phyloP scores from a whole-genome alignment of 2,329 filamentous ascomycete species.

The Pseudogymnoascus sp. region DNA sequence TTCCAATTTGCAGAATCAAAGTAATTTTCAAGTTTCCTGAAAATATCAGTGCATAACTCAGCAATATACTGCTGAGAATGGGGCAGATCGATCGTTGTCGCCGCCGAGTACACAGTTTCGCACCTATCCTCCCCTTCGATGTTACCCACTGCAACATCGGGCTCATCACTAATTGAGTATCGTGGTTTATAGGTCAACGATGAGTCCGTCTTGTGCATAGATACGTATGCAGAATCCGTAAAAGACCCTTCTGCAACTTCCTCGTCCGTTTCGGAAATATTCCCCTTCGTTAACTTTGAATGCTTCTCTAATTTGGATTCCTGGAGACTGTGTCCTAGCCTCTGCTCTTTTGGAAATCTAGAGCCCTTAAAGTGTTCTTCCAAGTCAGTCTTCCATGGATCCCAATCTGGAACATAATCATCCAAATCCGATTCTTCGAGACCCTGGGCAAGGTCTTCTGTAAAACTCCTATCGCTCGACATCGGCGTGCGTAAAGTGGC shows the following conservation, averaged over 20 bases:
- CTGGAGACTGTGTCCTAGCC: neutral
- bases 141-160: neutral
- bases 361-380: neutral
- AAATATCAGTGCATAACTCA: conserved; percentile 12
- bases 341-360: neutral
- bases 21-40: neutral
- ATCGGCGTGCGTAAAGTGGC: neutral
- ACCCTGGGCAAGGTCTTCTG: neutral
- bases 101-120: neutral
- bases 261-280: neutral
- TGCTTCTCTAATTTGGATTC: neutral
- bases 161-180: neutral
- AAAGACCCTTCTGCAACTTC: neutral
- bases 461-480: neutral
- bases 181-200: neutral
- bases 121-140: neutral
- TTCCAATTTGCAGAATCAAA: conserved; percentile 8
- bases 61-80: conserved; percentile 10
- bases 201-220: neutral
- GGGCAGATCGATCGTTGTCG: neutral
- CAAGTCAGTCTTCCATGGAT: neutral
- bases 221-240: neutral
- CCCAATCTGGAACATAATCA: neutral
- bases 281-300: neutral
- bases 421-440: neutral